Percentiles rank a stretch among this genome's conserved stretches.
Conservation (phyloP, 2,329 filamentous ascomycete species). For the Alternaria angustiovoidea region DNA sequence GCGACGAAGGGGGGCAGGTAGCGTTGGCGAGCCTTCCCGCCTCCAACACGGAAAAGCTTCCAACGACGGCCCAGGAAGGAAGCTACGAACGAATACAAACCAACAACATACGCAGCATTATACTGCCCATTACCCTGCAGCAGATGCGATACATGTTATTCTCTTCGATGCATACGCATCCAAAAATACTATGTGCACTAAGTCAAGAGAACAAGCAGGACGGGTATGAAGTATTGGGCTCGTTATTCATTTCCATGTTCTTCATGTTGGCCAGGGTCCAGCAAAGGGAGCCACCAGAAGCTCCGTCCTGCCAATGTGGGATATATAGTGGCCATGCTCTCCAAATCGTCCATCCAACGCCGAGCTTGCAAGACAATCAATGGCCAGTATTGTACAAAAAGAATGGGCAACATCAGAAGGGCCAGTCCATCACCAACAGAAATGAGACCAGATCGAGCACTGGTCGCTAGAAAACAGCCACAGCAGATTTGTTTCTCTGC, state of each 20-base stretch:
- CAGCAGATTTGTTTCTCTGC: background rate
- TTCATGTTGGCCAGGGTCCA: constrained; percentile 18
- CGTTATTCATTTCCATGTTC: constrained; percentile 31
- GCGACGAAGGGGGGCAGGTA: background rate
- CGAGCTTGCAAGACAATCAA: constrained; percentile 23
- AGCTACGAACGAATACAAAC: background rate
- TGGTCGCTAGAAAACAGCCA: background rate
- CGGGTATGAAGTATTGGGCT: background rate
- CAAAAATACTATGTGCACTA: background rate
- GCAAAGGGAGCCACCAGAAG: constrained; percentile 8
- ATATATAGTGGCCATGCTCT: constrained; percentile 27
- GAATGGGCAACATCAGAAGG: constrained; percentile 5
- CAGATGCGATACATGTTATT: background rate
- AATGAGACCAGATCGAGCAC: background rate
- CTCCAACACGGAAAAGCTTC: background rate
- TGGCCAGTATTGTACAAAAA: constrained; percentile 22
- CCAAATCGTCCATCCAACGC: constrained; percentile 31
- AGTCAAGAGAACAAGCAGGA: background rate
- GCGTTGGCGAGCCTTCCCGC: background rate
- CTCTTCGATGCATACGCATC: background rate
- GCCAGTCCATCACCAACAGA: background rate
- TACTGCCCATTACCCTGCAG: background rate
- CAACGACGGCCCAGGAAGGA: background rate
- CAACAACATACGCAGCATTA: background rate
- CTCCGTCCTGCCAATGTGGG: constrained; percentile 23